These are phyloP conservation scores for Atalantia buxifolia DNA, from an alignment of 345 rosid species.

Conservation along the genomic window DNA sequence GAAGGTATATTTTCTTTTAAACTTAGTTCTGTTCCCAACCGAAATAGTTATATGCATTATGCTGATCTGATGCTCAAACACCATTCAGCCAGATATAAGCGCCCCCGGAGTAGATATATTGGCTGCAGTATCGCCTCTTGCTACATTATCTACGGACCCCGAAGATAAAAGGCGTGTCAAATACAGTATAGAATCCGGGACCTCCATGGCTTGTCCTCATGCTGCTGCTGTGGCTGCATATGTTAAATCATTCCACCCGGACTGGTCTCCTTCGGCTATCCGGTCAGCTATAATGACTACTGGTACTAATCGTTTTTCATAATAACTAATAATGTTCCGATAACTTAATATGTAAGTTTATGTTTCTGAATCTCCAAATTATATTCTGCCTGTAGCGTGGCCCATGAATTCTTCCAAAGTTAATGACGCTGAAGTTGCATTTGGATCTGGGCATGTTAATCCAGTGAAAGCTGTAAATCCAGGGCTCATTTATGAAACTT, in stretches of 20 bases:
- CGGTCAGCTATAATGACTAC: slow-evolving; percentile 63
- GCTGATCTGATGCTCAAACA: not conserved
- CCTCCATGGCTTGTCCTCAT: slow-evolving; percentile 66
- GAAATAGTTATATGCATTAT: not conserved
- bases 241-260: slow-evolving; percentile 31
- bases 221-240: slow-evolving; percentile 44
- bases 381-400: slow-evolving; percentile 26
- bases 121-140: slow-evolving; percentile 35
- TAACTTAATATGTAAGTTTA: not conserved
- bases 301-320: slow-evolving; percentile 25
- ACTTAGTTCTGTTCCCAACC: not conserved
- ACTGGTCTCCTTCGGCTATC: slow-evolving; percentile 61
- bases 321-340: not conserved
- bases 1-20: not conserved
- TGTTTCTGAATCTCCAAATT: not conserved
- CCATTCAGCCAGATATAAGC: slow-evolving; percentile 43
- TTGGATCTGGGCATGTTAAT: slow-evolving; percentile 52
- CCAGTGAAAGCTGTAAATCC: slow-evolving; percentile 43
- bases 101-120: slow-evolving; percentile 46
- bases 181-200: slow-evolving; percentile 39
- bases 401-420: slow-evolving; percentile 29
- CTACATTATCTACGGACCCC: slow-evolving; percentile 13
- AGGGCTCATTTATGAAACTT: slow-evolving; percentile 31
- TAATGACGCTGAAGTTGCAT: slow-evolving; percentile 38
- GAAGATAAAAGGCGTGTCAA: slow-evolving; percentile 21